A percentile compares a stretch with the other conserved stretches of the same genome.
These are phyloP conservation scores for Yamadazyma atlantica DNA, from an alignment of 1,139 yeast species.

Conservation along the genomic window DNA sequence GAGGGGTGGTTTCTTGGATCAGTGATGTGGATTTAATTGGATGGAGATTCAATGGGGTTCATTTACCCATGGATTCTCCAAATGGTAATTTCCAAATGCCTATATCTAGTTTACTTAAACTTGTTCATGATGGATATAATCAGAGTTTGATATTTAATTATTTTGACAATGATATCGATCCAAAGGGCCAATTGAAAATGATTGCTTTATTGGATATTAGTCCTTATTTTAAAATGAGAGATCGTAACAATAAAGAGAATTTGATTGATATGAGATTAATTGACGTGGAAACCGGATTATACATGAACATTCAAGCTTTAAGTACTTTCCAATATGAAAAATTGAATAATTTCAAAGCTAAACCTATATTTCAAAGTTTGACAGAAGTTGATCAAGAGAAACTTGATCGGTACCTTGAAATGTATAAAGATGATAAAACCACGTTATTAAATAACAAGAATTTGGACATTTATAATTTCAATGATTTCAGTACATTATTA, in stretches of 20 bases:
- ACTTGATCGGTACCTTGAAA: constrained; percentile 10
- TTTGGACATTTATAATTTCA: constrained; percentile 13
- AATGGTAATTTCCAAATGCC: constrained; percentile 56
- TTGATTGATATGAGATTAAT: constrained; percentile 80
- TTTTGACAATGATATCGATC: constrained; percentile 12
- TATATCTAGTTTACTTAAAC: constrained; percentile 37
- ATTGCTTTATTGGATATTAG: constrained; percentile 36
- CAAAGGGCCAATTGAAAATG: constrained; percentile 26
- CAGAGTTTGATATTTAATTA: constrained; percentile 41
- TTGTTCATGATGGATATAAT: constrained; percentile 35
- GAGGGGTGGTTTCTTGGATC: constrained; percentile 37
- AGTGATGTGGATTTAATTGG: constrained; percentile 51
- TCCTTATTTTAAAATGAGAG: constrained; percentile 33
- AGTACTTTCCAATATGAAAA: constrained; percentile 22
- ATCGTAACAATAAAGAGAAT: constrained; percentile 45
- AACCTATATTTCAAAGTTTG: constrained; percentile 16
- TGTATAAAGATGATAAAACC: constrained; percentile 11
- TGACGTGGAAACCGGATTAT: constrained; percentile 72
- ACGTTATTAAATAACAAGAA: constrained; percentile 12
- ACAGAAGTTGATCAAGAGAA: constrained; percentile 9
- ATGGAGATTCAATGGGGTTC: constrained; percentile 56
- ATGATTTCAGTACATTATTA: constrained; percentile 11
- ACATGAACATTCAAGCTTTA: constrained; percentile 63
- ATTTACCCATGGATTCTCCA: constrained; percentile 50
- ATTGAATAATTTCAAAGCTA: constrained; percentile 11